phyloP scores from a whole-genome alignment of 2,329 filamentous ascomycete species.

The Cordyceps militaris region DNA sequence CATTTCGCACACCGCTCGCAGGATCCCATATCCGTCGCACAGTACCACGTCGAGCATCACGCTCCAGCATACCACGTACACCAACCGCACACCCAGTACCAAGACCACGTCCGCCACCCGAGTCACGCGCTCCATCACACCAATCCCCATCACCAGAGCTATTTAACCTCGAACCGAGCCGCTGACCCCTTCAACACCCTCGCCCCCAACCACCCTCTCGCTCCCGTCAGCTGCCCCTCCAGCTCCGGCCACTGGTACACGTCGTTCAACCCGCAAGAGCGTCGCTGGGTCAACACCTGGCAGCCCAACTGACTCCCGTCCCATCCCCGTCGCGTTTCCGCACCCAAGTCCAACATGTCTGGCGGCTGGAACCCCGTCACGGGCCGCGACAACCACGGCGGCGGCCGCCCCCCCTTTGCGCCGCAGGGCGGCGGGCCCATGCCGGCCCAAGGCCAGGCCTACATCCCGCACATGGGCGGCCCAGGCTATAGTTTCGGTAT shows the following conservation, averaged over 20 bases:
- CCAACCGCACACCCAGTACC: constrained; percentile 1
- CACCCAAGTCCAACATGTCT: constrained; percentile 23
- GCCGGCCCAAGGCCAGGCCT: constrained; percentile 30
- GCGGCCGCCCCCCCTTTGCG: constrained; percentile 25
- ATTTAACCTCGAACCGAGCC: constrained; percentile 1
- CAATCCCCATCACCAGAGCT: not conserved
- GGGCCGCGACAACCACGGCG: constrained; percentile 30
- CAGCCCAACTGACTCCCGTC: constrained; percentile 20
- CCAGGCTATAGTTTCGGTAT: constrained; percentile 28
- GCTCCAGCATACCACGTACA: not conserved
- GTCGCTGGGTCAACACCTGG: constrained; percentile 29
- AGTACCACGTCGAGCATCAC: not conserved
- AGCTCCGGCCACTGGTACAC: constrained; percentile 29
- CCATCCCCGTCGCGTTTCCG: not conserved
- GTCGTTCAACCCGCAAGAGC: constrained; percentile 22
- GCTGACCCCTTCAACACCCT: constrained; percentile 22
- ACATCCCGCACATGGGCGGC: constrained; percentile 30
- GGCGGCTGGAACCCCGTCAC: constrained; percentile 34
- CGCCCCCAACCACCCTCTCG: constrained; percentile 20
- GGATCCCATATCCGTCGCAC: not conserved
- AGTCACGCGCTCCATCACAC: not conserved
- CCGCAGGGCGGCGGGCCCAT: constrained; percentile 28
- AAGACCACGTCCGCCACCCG: not conserved
- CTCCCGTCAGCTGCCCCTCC: constrained; percentile 10
- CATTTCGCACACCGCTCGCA: not conserved